These are phyloP conservation scores for Seiridium unicorne DNA, from an alignment of 2,329 filamentous ascomycete species.

Conservation along the genomic window DNA sequence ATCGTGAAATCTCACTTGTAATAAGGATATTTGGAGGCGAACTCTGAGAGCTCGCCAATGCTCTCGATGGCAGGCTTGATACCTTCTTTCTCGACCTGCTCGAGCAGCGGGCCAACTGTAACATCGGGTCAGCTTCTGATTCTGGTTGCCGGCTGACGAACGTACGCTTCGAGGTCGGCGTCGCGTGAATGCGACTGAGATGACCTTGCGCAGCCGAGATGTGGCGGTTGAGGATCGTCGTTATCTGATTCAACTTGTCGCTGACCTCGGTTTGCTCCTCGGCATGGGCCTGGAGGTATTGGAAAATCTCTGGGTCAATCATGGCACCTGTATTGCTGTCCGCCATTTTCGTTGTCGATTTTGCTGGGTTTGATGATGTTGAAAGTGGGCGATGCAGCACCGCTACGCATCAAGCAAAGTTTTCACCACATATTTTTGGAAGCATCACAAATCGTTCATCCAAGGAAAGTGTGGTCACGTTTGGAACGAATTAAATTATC, in stretches of 20 bases:
- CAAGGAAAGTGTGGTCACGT: too few relatives aligned
- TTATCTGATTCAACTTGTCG: constrained; percentile 79
- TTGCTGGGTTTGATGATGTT: background rate
- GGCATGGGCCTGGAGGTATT: constrained; percentile 82
- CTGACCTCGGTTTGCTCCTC: constrained; percentile 82
- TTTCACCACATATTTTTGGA: background rate
- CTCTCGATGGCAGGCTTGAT: constrained; percentile 72
- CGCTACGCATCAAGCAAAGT: background rate
- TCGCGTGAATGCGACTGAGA: constrained; percentile 87
- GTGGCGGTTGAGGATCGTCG: constrained; percentile 80
- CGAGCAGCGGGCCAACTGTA: constrained; percentile 66
- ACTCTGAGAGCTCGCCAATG: constrained; percentile 65
- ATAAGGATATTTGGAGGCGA: constrained; percentile 86
- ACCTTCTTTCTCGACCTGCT: constrained; percentile 63
- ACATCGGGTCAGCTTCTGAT: background rate
- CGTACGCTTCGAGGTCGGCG: constrained; percentile 59
- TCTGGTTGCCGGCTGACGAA: background rate
- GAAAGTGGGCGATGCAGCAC: background rate
- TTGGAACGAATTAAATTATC: too few relatives aligned
- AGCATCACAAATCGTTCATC: background rate
- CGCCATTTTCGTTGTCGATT: constrained; percentile 16
- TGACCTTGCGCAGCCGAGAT: constrained; percentile 78
- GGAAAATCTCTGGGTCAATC: constrained; percentile 82
- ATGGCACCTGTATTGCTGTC: constrained; percentile 38
- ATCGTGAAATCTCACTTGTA: constrained; percentile 67